Evolutionary conservation across 345 rosid species (phyloP).

Genomic region (Zanthoxylum bungeanum): DNA sequence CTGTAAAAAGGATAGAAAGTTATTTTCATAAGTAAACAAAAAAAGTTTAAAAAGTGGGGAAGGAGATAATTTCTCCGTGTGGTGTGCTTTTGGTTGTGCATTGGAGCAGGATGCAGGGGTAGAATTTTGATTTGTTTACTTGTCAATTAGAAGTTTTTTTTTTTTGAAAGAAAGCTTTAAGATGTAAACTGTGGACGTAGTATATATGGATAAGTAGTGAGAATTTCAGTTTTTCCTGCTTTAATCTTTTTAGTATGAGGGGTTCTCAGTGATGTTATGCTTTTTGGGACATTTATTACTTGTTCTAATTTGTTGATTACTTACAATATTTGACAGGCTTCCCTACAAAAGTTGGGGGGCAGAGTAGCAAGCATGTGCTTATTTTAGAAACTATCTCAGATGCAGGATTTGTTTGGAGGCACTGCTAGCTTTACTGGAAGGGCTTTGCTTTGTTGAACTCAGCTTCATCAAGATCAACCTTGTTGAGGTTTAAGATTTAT

Average conservation of each 20-base stretch:
- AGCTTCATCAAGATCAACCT: conserved; percentile 22
- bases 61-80: conserved; percentile 13
- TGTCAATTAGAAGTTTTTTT: conserved; percentile 12
- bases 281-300: conserved; percentile 5
- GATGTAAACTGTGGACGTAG: conserved; percentile 24
- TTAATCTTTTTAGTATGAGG: not conserved
- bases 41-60: conserved; percentile 16
- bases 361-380: conserved; percentile 29
- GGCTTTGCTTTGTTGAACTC: conserved; percentile 18
- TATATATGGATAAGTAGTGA: conserved; percentile 18
- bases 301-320: conserved; percentile 22
- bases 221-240: not conserved
- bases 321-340: conserved; percentile 40
- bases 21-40: not conserved
- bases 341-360: conserved; percentile 42
- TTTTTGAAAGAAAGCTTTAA: too few species aligned
- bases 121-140: conserved; percentile 12
- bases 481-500: conserved; percentile 22
- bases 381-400: conserved; percentile 18
- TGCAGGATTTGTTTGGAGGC: conserved; percentile 30
- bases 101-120: conserved; percentile 5
- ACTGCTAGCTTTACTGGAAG: conserved; percentile 26
- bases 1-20: conserved; percentile 23
- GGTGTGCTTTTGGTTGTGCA: conserved; percentile 2
- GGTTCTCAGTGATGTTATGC: not conserved